Conservation (phyloP, 1,284 basidiomycete species). For the Ganoderma sinense region DNA sequence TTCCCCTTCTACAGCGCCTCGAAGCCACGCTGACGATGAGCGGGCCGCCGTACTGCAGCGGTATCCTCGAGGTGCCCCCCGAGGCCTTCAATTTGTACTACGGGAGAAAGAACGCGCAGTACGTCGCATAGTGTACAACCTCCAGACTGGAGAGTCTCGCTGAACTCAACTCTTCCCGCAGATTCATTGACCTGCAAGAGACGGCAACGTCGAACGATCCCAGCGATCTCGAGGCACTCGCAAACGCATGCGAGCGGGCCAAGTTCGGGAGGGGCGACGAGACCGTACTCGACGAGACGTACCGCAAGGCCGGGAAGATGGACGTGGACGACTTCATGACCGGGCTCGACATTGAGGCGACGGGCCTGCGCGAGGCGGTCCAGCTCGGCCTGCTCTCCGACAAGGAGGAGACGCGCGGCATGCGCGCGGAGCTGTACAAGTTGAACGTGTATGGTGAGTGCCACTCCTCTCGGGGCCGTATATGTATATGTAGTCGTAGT, state of each 20-base stretch:
- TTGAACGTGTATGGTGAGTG: constrained; percentile 30
- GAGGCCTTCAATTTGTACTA: constrained; percentile 15
- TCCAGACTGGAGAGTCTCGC: not conserved
- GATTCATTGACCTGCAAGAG: not conserved
- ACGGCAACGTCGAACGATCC: not conserved
- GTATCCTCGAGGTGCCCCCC: not conserved
- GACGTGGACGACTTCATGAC: constrained; percentile 21
- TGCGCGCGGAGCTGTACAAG: constrained; percentile 37
- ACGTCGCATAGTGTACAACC: not conserved
- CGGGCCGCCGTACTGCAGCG: constrained; percentile 12
- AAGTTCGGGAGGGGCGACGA: constrained; percentile 32
- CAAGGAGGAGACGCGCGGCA: not conserved
- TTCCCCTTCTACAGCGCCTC: not conserved
- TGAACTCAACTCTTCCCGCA: not conserved
- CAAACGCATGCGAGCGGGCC: constrained; percentile 28
- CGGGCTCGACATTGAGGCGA: constrained; percentile 7
- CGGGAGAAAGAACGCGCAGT: constrained; percentile 12
- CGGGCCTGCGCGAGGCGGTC: constrained; percentile 24
- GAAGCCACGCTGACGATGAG: not conserved
- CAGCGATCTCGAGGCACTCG: not conserved
- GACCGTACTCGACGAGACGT: constrained; percentile 35
- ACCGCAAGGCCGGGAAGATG: constrained; percentile 38
- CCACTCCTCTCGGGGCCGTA: no score
- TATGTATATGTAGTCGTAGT: no score
- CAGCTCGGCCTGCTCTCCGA: constrained; percentile 11